Conservation (phyloP, 495 filamentous ascomycete genomes). For the Letharia columbiana region DNA sequence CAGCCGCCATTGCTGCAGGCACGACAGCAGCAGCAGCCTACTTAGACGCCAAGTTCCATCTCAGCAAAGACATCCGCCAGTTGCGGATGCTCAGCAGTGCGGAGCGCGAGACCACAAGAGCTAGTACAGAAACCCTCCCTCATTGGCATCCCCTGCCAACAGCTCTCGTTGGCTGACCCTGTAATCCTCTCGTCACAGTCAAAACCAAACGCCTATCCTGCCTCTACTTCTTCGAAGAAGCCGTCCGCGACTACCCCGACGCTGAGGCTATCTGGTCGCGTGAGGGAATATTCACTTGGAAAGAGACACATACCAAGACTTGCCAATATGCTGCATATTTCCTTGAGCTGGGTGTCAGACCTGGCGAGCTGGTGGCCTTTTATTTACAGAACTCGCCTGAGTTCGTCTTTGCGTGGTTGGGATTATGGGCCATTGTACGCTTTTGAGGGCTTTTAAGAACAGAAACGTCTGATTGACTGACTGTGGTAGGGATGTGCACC, state of each 20-base stretch:
- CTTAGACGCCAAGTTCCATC: conserved; percentile 60
- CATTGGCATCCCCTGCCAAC: conserved; percentile 3
- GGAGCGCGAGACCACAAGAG: conserved; percentile 33
- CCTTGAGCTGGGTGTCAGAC: conserved; percentile 48
- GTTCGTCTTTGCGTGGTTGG: conserved; percentile 58
- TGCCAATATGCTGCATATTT: conserved; percentile 62
- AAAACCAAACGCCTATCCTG: conserved; percentile 44
- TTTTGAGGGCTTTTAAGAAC: neutral
- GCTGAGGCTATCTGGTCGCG: conserved; percentile 60
- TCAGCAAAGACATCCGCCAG: conserved; percentile 48
- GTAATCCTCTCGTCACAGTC: conserved; percentile 28
- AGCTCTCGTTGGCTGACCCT: neutral
- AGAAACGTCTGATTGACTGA: neutral
- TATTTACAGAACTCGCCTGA: conserved; percentile 62
- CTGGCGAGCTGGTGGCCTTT: conserved; percentile 59
- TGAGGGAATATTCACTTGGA: conserved; percentile 53
- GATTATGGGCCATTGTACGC: conserved; percentile 46
- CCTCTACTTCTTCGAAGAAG: conserved; percentile 58
- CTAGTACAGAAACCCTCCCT: conserved; percentile 24
- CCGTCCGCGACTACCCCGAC: conserved; percentile 40
- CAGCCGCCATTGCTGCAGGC: conserved; percentile 41
- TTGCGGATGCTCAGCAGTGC: conserved; percentile 30
- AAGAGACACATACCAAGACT: conserved; percentile 44
- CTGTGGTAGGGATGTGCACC: conserved; percentile 44
- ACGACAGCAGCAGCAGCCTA: conserved; percentile 47